These are phyloP conservation scores for Platanus orientalis DNA, from an alignment of 164 flowering plant genomes.

Conservation along the genomic window DNA sequence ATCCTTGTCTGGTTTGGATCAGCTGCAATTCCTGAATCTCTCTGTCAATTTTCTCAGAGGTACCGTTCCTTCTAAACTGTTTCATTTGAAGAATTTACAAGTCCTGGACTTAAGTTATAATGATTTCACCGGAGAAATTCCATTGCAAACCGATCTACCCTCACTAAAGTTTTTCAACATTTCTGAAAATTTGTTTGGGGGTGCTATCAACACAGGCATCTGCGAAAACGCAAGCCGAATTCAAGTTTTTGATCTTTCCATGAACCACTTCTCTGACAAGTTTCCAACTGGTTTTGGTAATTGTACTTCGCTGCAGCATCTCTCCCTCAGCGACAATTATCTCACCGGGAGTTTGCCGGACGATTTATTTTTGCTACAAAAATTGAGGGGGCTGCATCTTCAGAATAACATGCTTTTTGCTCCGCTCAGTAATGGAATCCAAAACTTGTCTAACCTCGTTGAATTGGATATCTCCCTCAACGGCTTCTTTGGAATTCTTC, in stretches of 20 bases:
- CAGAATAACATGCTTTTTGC: constrained; percentile 12
- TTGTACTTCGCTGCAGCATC: constrained; percentile 12
- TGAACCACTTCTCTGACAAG: constrained; percentile 2
- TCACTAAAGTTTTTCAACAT: background rate
- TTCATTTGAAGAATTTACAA: constrained; percentile 5
- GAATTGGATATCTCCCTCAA: constrained; percentile 12
- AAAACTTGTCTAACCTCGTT: constrained; percentile 17
- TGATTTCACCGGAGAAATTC: background rate
- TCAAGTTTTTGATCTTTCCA: background rate
- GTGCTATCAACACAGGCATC: background rate
- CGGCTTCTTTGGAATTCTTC: constrained; percentile 12
- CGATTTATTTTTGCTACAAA: background rate
- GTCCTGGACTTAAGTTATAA: constrained; percentile 14
- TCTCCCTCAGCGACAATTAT: constrained; percentile 9
- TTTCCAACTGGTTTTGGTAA: constrained; percentile 12
- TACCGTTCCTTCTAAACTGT: constrained; percentile 4
- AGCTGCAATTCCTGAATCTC: constrained; percentile 10
- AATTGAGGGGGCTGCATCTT: constrained; percentile 10
- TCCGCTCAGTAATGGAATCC: constrained; percentile 4
- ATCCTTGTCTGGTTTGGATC: constrained; percentile 7
- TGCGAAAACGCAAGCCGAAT: background rate
- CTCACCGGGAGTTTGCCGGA: constrained; percentile 10
- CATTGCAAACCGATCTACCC: background rate
- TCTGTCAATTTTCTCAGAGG: constrained; percentile 12
- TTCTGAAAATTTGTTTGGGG: background rate